These are phyloP conservation scores for Plantago major DNA, from an alignment of 257 asterid species.

Conservation along the genomic window DNA sequence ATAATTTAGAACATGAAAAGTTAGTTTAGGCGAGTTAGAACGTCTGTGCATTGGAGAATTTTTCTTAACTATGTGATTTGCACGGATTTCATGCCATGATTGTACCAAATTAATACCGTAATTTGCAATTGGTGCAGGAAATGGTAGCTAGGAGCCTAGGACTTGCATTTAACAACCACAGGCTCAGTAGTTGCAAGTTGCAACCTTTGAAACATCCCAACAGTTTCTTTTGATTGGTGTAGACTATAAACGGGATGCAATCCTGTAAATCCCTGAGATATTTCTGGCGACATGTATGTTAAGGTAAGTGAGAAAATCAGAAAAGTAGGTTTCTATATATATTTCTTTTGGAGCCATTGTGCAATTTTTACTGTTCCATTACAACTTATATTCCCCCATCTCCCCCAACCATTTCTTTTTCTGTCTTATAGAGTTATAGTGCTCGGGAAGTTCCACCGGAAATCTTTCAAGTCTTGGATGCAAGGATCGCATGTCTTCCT, in stretches of 20 bases:
- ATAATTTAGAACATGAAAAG: no score
- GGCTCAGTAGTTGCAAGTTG: background rate
- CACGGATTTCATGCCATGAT: no score
- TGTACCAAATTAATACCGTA: no score
- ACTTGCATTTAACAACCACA: background rate
- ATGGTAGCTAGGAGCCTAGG: background rate
- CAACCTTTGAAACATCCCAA: background rate
- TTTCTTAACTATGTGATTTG: no score
- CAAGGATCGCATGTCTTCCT: background rate
- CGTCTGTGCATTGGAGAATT: no score
- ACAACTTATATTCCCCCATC: no score
- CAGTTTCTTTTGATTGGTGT: background rate
- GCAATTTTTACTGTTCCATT: background rate
- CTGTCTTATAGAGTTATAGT: no score
- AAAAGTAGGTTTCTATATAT: background rate
- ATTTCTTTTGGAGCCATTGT: background rate
- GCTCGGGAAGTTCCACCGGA: background rate
- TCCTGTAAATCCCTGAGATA: slow-evolving; percentile 3
- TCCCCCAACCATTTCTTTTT: no score
- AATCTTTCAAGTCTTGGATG: background rate
- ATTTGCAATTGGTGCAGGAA: no score
- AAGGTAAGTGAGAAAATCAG: background rate
- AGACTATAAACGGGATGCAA: background rate
- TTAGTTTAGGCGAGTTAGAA: no score
- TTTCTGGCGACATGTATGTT: background rate